A percentile compares a stretch with the other conserved stretches of the same genome.
Evolutionary conservation across 1,139 yeast species (phyloP).

Genomic region (Yamadazyma siamensis): DNA sequence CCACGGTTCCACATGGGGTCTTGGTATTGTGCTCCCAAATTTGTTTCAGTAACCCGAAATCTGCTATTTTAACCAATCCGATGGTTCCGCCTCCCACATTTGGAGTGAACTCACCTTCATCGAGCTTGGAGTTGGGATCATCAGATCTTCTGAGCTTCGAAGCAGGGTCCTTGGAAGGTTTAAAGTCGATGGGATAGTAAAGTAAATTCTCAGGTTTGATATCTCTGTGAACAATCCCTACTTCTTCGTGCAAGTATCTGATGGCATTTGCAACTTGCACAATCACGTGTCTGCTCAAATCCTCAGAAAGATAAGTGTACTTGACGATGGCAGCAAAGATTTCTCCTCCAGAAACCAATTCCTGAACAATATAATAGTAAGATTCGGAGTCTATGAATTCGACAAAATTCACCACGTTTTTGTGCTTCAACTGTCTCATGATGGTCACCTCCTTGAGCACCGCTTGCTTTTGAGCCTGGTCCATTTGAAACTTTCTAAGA

Average conservation of each 20-base stretch:
- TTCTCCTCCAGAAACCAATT: constrained; percentile 54
- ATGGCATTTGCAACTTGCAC: constrained; percentile 49
- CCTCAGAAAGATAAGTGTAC: constrained; percentile 54
- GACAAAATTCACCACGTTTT: constrained; percentile 46
- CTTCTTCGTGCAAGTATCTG: constrained; percentile 52
- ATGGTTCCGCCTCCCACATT: constrained; percentile 52
- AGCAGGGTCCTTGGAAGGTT: constrained; percentile 35
- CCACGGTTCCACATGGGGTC: constrained; percentile 65
- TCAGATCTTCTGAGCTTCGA: constrained; percentile 43
- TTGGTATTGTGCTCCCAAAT: constrained; percentile 57
- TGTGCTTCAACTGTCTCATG: constrained; percentile 52
- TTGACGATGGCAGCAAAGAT: constrained; percentile 55
- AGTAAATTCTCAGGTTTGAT: constrained; percentile 55
- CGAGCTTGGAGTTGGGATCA: constrained; percentile 45
- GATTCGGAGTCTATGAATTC: constrained; percentile 47
- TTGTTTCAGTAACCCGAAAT: constrained; percentile 57
- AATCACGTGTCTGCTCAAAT: constrained; percentile 50
- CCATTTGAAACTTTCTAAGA: constrained; percentile 54
- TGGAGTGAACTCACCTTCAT: constrained; percentile 49
- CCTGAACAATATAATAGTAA: constrained; percentile 53
- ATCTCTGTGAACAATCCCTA: constrained; percentile 56
- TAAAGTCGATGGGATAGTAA: constrained; percentile 60
- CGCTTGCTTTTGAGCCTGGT: constrained; percentile 49
- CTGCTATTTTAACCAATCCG: constrained; percentile 53
- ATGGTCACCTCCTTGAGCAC: constrained; percentile 58